These are phyloP conservation scores for Geranomyces variabilis DNA, from an alignment of 192 early-diverging fungal species.

Conservation along the genomic window DNA sequence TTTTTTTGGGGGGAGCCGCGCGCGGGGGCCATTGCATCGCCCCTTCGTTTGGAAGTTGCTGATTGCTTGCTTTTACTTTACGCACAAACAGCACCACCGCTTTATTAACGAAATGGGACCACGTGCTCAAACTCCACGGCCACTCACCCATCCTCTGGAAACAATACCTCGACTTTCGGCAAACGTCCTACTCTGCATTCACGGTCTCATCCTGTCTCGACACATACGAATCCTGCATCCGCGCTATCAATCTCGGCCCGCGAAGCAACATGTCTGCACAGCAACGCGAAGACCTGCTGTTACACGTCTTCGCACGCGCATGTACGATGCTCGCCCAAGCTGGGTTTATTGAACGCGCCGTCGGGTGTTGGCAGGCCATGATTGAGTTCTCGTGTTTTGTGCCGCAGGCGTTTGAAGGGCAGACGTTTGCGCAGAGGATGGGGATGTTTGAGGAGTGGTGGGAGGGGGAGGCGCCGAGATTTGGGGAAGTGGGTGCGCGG, in stretches of 20 bases:
- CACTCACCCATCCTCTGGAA: constrained; percentile 43
- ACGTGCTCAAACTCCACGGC: constrained; percentile 29
- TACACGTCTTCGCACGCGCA: constrained; percentile 40
- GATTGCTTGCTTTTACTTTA: too few relatives aligned
- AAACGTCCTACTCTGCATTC: constrained; percentile 46
- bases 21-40: too few relatives aligned
- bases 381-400: constrained; percentile 53
- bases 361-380: constrained; percentile 50
- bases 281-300: constrained; percentile 27
- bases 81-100: constrained; percentile 3
- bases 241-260: not conserved
- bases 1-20: not conserved
- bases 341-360: constrained; percentile 46
- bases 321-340: constrained; percentile 31
- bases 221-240: constrained; percentile 42
- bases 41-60: too few relatives aligned
- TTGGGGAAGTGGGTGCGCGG: constrained; percentile 44
- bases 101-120: constrained; percentile 49
- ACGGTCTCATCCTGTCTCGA: constrained; percentile 39
- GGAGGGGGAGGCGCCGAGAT: constrained; percentile 48
- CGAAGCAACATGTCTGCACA: constrained; percentile 18
- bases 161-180: constrained; percentile 50
- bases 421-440: constrained; percentile 37
- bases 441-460: constrained; percentile 53
- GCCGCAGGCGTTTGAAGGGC: constrained; percentile 39